A percentile compares a stretch with the other conserved stretches of the same genome.
Evolutionary conservation across 2,329 filamentous ascomycete species (phyloP).

Genomic region (Cladophialophora yegresii): DNA sequence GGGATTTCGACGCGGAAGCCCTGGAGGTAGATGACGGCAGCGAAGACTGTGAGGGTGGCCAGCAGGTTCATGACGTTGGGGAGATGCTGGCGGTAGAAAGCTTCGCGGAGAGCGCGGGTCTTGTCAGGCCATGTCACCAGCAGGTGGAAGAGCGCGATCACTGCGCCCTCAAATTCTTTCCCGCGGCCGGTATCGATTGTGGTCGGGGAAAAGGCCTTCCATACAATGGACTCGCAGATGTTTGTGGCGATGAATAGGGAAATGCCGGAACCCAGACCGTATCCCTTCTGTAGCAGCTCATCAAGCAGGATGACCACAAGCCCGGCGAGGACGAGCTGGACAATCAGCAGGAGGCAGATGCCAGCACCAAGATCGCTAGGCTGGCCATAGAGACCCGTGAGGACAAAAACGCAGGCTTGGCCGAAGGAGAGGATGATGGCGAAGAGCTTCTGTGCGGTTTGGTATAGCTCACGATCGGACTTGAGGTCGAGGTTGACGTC

Average conservation of each 20-base stretch:
- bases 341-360: constrained; percentile 96
- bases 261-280: constrained; percentile 96
- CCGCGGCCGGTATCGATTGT: constrained; percentile 99
- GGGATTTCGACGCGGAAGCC: constrained; percentile 99
- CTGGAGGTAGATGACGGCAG: constrained; percentile 97
- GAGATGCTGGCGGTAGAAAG: constrained; percentile 98
- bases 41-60: constrained; percentile 89
- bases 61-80: constrained; percentile 99
- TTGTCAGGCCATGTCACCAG: constrained; percentile 99
- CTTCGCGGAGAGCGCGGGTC: constrained; percentile 96
- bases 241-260: constrained; percentile 99
- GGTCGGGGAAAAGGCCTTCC: constrained; percentile 99
- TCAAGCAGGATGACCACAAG: constrained; percentile 99
- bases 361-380: constrained; percentile 95
- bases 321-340: constrained; percentile 95
- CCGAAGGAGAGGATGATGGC: constrained; percentile 97
- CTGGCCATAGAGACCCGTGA: constrained; percentile 95
- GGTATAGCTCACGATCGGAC: constrained; percentile 99
- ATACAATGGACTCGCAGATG: constrained; percentile 99
- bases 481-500: constrained; percentile 99
- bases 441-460: constrained; percentile 98
- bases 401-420: constrained; percentile 96
- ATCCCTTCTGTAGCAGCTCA: constrained; percentile 98
- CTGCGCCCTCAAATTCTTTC: constrained; percentile 97
- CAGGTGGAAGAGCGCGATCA: constrained; percentile 96